A percentile compares a stretch with the other conserved stretches of the same genome.
Conservation (phyloP, 768 basidiomycete genomes). For the Phanerodontia chrysosporium region DNA sequence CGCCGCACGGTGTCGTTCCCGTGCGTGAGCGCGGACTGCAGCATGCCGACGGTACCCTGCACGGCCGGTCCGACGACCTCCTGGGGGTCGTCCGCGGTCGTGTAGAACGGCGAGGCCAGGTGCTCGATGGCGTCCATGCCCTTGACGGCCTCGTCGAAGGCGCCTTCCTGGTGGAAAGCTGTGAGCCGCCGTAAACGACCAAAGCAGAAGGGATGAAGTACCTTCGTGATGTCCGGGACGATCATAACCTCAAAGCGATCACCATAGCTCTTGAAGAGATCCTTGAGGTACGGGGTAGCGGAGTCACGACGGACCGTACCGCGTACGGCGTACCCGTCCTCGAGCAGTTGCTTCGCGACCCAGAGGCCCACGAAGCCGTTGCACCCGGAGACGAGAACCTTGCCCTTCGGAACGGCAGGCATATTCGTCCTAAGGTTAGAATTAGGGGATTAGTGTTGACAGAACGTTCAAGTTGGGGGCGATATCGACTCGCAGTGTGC, state of each 20-base stretch:
- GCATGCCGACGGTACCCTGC: constrained; percentile 35
- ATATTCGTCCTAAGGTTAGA: too few species aligned
- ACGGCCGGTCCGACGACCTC: constrained; percentile 40
- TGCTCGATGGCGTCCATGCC: constrained; percentile 22
- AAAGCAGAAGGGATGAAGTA: constrained; percentile 15
- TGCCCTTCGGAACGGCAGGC: constrained; percentile 30
- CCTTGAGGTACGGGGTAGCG: constrained; percentile 52
- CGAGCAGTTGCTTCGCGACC: constrained; percentile 49
- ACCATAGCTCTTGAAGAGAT: constrained; percentile 46
- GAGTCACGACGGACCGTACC: constrained; percentile 56
- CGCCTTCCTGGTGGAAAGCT: constrained; percentile 10
- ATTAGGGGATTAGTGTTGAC: too few species aligned
- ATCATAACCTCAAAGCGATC: constrained; percentile 56
- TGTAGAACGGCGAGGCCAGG: constrained; percentile 17
- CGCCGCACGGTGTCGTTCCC: constrained; percentile 46
- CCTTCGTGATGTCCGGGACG: constrained; percentile 62
- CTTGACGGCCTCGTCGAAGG: constrained; percentile 22
- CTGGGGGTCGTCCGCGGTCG: constrained; percentile 15
- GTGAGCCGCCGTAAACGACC: not conserved
- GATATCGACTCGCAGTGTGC: too few species aligned
- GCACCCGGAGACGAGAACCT: constrained; percentile 49
- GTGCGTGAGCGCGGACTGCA: constrained; percentile 30
- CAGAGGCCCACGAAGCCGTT: constrained; percentile 54
- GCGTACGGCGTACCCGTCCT: constrained; percentile 55
- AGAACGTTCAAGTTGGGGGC: too few species aligned